phyloP scores from a whole-genome alignment of 208 protist species.

The Acanthamoeba sp. region DNA sequence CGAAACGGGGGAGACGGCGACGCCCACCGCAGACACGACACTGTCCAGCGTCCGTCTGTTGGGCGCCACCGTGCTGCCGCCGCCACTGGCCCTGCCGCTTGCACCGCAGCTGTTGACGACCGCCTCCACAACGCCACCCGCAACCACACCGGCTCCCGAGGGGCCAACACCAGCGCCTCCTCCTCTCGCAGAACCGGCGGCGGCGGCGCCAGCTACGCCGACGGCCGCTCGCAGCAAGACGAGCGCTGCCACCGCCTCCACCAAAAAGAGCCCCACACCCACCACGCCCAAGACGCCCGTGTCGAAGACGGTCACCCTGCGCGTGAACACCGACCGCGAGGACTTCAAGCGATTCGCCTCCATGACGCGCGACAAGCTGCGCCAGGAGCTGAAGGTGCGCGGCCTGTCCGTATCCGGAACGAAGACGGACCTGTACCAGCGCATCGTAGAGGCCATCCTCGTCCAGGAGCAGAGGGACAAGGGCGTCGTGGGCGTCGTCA shows the following conservation, averaged over 20 bases:
- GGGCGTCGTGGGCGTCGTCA: background rate
- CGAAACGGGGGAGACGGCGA: background rate
- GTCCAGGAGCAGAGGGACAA: background rate
- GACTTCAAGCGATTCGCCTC: background rate
- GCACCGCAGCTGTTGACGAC: background rate
- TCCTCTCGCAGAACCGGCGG: background rate
- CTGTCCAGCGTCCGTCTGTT: background rate
- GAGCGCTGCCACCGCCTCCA: background rate
- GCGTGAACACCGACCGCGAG: constrained; percentile 4
- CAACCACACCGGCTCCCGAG: background rate
- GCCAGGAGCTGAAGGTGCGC: constrained; percentile 25
- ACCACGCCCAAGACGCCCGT: background rate
- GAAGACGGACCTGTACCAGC: constrained; percentile 32
- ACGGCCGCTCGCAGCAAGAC: background rate
- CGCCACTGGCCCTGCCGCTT: background rate
- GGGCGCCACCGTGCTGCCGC: background rate
- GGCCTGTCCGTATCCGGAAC: constrained; percentile 10
- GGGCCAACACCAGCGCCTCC: background rate
- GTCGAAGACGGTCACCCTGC: background rate
- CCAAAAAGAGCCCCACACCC: background rate
- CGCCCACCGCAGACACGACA: too few relatives aligned
- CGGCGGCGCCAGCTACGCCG: background rate
- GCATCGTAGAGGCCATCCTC: background rate
- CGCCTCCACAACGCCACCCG: too few relatives aligned
- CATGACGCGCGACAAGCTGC: constrained; percentile 42